phyloP scores from a whole-genome alignment of 108 stramenopile species.

The Discostella pseudostelligera region DNA sequence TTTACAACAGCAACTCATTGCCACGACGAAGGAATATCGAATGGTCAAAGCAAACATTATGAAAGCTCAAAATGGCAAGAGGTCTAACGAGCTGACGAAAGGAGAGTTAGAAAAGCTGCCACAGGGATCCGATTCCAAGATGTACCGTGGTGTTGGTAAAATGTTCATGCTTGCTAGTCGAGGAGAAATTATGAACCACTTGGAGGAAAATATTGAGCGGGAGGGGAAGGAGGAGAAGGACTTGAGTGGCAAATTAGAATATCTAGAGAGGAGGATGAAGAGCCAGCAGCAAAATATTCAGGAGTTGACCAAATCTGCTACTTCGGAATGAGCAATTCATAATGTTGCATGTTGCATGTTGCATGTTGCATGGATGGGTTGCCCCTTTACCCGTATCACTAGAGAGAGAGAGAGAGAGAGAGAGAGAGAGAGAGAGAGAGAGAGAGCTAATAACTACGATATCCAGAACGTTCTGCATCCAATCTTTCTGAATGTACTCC shows the following conservation, averaged over 20 bases:
- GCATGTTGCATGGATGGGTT: not conserved
- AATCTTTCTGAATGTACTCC: too few relatives aligned
- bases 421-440: too few relatives aligned
- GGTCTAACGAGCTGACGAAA: conserved; percentile 65
- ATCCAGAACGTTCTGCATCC: too few relatives aligned
- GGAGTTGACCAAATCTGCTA: conserved; percentile 54
- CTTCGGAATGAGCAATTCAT: conserved; percentile 27
- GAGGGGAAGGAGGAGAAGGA: conserved; percentile 59
- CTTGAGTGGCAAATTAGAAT: conserved; percentile 71
- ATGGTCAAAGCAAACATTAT: conserved; percentile 62
- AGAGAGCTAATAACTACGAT: too few relatives aligned
- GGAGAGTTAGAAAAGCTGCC: conserved; percentile 64
- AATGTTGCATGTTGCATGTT: too few relatives aligned
- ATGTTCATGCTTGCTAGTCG: conserved; percentile 70
- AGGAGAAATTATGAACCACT: conserved; percentile 54
- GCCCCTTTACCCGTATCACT: too few relatives aligned
- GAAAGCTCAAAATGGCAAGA: conserved; percentile 57
- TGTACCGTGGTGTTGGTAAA: conserved; percentile 82
- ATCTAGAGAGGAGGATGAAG: conserved; percentile 79
- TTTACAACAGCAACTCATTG: conserved; percentile 64
- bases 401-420: too few relatives aligned
- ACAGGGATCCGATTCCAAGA: conserved; percentile 38
- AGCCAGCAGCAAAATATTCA: conserved; percentile 82
- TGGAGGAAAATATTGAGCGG: conserved; percentile 52
- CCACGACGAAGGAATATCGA: conserved; percentile 75